phyloP scores from a whole-genome alignment of 225 moss, liverwort and hornwort species.

The Anthoceros angustus region DNA sequence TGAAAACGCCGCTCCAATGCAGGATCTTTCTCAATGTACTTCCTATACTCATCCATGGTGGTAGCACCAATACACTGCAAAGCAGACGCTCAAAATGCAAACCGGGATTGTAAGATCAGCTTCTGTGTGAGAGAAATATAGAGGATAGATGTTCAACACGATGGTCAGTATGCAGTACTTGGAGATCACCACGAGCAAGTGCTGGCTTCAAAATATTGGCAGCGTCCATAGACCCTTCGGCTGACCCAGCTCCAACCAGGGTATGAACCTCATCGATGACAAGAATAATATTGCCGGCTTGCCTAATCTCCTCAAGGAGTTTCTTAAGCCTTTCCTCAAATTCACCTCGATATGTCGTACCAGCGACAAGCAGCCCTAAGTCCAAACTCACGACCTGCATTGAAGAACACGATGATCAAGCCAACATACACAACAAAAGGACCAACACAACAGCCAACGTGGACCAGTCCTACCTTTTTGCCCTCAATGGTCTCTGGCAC shows the following conservation, averaged over 20 bases:
- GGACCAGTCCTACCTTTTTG: constrained; percentile 8
- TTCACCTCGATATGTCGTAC: constrained; percentile 9
- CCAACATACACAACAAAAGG: neutral
- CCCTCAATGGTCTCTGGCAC: constrained; percentile 14
- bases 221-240: constrained; percentile 78
- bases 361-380: constrained; percentile 11
- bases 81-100: neutral
- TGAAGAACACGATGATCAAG: neutral
- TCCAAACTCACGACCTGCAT: constrained; percentile 23
- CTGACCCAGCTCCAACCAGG: constrained; percentile 84
- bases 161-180: constrained; percentile 26
- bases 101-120: too few relatives aligned
- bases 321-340: constrained; percentile 19
- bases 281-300: constrained; percentile 77
- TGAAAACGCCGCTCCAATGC: constrained; percentile 91
- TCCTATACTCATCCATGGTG: constrained; percentile 93
- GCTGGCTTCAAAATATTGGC: constrained; percentile 94
- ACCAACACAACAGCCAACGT: neutral
- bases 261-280: constrained; percentile 96
- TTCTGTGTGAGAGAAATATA: too few relatives aligned
- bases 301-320: constrained; percentile 16
- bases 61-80: constrained; percentile 94
- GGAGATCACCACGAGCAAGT: constrained; percentile 77
- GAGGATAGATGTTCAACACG: too few relatives aligned
- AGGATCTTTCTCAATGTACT: constrained; percentile 96